A percentile compares a stretch with the other conserved stretches of the same genome.
phyloP scores from a whole-genome alignment of 2,329 filamentous ascomycete species.

The Diaporthe vexans region DNA sequence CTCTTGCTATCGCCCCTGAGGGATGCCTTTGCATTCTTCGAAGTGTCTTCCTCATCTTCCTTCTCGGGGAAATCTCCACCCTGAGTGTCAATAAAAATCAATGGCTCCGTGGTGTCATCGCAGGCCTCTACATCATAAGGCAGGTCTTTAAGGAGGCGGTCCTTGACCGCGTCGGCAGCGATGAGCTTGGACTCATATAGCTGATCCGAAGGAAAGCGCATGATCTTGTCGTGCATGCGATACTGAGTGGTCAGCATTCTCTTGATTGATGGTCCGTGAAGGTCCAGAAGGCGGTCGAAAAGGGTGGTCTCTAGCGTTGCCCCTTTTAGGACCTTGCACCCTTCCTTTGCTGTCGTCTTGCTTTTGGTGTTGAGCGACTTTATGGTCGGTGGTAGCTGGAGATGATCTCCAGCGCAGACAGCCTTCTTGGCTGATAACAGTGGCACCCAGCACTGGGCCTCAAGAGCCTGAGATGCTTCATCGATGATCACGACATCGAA shows the following conservation, averaged over 20 bases:
- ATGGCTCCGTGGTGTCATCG: conserved; percentile 88
- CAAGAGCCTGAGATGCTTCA: conserved; percentile 94
- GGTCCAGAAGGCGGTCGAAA: conserved; percentile 86
- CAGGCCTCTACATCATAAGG: conserved; percentile 82
- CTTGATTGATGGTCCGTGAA: conserved; percentile 89
- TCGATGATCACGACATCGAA: conserved; percentile 98
- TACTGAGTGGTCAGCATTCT: conserved; percentile 97
- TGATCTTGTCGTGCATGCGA: conserved; percentile 96
- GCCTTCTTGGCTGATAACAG: conserved; percentile 85
- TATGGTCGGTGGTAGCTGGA: conserved; percentile 95
- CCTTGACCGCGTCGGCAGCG: conserved; percentile 84
- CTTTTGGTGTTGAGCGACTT: conserved; percentile 78
- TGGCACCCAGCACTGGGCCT: conserved; percentile 97
- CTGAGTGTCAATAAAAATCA: conserved; percentile 97
- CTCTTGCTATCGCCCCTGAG: conserved; percentile 79
- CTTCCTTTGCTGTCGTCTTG: conserved; percentile 50
- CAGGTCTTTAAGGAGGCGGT: conserved; percentile 81
- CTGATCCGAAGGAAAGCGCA: conserved; percentile 92
- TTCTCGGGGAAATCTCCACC: conserved; percentile 92
- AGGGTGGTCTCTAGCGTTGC: conserved; percentile 87
- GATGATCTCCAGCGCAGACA: conserved; percentile 92
- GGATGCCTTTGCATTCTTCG: conserved; percentile 60
- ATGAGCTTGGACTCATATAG: conserved; percentile 87
- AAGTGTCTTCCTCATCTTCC: conserved; percentile 77
- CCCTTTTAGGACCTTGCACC: conserved; percentile 58